A percentile compares a stretch with the other conserved stretches of the same genome.
These are phyloP conservation scores for Porphyridium purpureum DNA, from an alignment of 23 red algal genomes.

Conservation along the genomic window DNA sequence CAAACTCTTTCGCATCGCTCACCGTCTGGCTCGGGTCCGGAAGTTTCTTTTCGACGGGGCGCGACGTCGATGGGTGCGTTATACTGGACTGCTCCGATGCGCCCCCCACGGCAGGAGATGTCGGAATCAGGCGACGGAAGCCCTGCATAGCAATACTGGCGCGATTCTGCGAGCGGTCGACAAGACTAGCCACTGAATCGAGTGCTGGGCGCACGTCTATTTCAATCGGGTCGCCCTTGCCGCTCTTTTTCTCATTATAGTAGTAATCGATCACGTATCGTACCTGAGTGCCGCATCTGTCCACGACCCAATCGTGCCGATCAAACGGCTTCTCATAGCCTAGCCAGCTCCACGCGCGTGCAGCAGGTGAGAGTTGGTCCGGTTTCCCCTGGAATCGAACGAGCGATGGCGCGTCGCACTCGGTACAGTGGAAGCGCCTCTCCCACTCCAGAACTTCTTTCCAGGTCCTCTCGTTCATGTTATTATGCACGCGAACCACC, in stretches of 20 bases:
- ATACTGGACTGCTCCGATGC: no score
- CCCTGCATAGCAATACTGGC: no score
- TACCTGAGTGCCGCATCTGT: constrained; percentile 49
- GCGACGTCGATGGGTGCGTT: no score
- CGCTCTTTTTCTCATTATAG: constrained; percentile 15
- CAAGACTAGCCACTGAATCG: constrained; percentile 24
- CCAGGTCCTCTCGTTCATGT: constrained; percentile 74
- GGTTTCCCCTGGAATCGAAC: constrained; percentile 36
- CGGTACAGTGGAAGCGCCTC: constrained; percentile 26
- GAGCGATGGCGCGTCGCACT: constrained; percentile 29
- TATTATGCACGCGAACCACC: constrained; percentile 62
- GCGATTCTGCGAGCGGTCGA: no score
- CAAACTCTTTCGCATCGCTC: constrained; percentile 31
- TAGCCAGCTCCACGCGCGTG: constrained; percentile 22
- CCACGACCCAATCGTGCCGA: constrained; percentile 63
- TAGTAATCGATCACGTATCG: constrained; percentile 77
- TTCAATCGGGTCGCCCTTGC: constrained; percentile 44
- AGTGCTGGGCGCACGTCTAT: constrained; percentile 53
- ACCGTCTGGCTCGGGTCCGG: no score
- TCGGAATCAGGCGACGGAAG: no score
- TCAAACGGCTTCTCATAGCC: constrained; percentile 57
- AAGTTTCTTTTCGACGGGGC: no score
- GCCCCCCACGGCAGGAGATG: no score
- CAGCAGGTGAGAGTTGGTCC: constrained; percentile 45
- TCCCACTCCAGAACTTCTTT: constrained; percentile 53